Conservation (phyloP, 1,139 yeast species). For the Debaryomyces nepalensis region DNA sequence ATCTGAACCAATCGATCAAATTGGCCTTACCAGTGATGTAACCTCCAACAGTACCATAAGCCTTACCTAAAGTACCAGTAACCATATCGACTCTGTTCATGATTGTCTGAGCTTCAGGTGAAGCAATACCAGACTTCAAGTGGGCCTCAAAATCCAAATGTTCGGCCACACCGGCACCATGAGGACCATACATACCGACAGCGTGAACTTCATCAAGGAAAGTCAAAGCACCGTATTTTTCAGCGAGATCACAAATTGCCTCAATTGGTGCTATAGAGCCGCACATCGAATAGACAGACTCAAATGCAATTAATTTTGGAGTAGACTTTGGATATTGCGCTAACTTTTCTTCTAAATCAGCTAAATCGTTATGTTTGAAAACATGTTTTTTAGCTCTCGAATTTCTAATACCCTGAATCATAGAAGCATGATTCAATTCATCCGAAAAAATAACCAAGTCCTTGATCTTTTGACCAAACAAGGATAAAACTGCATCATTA, state of each 20-base stretch:
- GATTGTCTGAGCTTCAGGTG: conserved; percentile 57
- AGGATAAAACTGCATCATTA: conserved; percentile 92
- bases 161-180: conserved; percentile 99
- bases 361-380: conserved; percentile 87
- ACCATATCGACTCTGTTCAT: conserved; percentile 93
- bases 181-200: conserved; percentile 98
- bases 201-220: conserved; percentile 98
- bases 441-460: conserved; percentile 92
- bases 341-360: conserved; percentile 77
- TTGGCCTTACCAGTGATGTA: conserved; percentile 88
- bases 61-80: conserved; percentile 97
- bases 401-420: conserved; percentile 94
- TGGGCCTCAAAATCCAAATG: conserved; percentile 88
- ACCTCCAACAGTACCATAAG: conserved; percentile 97
- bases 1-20: conserved; percentile 92
- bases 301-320: conserved; percentile 96
- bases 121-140: conserved; percentile 64
- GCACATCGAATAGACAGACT: conserved; percentile 97
- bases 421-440: conserved; percentile 93
- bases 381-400: conserved; percentile 88
- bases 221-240: conserved; percentile 94
- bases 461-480: conserved; percentile 88
- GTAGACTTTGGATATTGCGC: conserved; percentile 78
- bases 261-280: conserved; percentile 96
- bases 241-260: conserved; percentile 92